Evolutionary conservation across 2,329 filamentous ascomycete species (phyloP).

Genomic region (Ophiostoma triangulosporum): DNA sequence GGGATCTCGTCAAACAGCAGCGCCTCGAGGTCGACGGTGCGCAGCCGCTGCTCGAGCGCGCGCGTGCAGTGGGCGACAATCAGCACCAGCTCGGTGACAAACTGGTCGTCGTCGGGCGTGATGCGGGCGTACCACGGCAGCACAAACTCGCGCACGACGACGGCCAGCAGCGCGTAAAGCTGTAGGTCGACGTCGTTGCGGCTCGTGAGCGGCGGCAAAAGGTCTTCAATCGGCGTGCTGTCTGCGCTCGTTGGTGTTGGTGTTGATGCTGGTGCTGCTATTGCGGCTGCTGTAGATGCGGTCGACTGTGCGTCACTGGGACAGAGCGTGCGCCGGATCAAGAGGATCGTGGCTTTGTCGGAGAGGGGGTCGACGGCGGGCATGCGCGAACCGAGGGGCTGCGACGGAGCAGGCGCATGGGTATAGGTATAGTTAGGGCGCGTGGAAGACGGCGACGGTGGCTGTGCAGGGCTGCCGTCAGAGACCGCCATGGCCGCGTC

Average conservation of each 20-base stretch:
- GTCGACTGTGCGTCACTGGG: slow-evolving; percentile 43
- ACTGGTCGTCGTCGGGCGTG: slow-evolving; percentile 76
- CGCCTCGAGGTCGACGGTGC: slow-evolving; percentile 69
- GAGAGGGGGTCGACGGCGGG: slow-evolving; percentile 42
- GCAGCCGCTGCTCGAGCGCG: slow-evolving; percentile 72
- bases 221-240: slow-evolving; percentile 56
- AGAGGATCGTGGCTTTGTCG: slow-evolving; percentile 63
- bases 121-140: slow-evolving; percentile 89
- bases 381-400: slow-evolving; percentile 15
- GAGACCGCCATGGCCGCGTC: neutral
- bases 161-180: slow-evolving; percentile 81
- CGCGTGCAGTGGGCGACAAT: slow-evolving; percentile 87
- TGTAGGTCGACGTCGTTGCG: slow-evolving; percentile 88
- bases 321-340: slow-evolving; percentile 76
- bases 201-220: slow-evolving; percentile 83
- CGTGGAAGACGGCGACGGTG: neutral
- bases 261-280: neutral
- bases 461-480: neutral
- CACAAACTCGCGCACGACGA: slow-evolving; percentile 81
- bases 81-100: slow-evolving; percentile 77
- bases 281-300: neutral
- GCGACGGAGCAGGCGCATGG: slow-evolving; percentile 5
- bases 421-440: neutral
- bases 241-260: slow-evolving; percentile 8
- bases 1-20: slow-evolving; percentile 81